Evolutionary conservation across 2,329 filamentous ascomycete genomes (phyloP), one percentile per base, ranked within the genome.

Genomic region (Ceratocystis albifundus): DNA sequence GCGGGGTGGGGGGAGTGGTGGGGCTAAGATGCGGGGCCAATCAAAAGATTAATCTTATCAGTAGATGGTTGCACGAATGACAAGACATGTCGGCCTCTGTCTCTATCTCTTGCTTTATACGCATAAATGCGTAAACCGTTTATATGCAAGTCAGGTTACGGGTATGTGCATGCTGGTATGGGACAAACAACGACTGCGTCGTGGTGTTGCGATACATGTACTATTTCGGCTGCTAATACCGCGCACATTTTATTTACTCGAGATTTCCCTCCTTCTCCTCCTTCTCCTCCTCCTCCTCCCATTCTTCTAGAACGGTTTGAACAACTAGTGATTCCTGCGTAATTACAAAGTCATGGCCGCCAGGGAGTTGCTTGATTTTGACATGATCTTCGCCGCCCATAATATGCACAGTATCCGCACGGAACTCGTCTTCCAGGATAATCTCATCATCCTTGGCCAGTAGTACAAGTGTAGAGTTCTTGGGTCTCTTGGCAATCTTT

Each of bases 271-370:
- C n/a, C n/a, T n/a, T n/a, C n/a, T n/a, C n/a, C n/a, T n/a, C n/a
- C n/a, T n/a, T n/a, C n/a, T n/a, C n/a, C n/a, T n/a, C n/a, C n/a
- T n/a, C n/a, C n/a, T n/a, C 55, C 17, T 59, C 28, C 55, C 55
- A 59, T 7, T 64, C 50, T 28, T 68, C 65, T 44, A 57, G 28
- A 36, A 68, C 57, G 6, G 50, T 50, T 61, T 68, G 63, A 28
- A 68, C 50, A 61, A 68, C 61, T 4, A 53, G 28, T 41, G 48
- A 28, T 28, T 64, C 64, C 44, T 65, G 57, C 5, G 67, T 68
- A 28, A 66, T 45, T 17, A 84, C 82, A 70, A 86, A 86, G 69
- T 87, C 83, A 70, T 87, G 84, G 1, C 78, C 80, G 1, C 82
- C 82, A 0, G 78, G 77, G 1, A 86, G 74, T 10, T 81, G 72